A percentile compares a stretch with the other conserved stretches of the same genome.
phyloP scores from a whole-genome alignment of 495 filamentous ascomycete species.

The Penicillium subrubescens region DNA sequence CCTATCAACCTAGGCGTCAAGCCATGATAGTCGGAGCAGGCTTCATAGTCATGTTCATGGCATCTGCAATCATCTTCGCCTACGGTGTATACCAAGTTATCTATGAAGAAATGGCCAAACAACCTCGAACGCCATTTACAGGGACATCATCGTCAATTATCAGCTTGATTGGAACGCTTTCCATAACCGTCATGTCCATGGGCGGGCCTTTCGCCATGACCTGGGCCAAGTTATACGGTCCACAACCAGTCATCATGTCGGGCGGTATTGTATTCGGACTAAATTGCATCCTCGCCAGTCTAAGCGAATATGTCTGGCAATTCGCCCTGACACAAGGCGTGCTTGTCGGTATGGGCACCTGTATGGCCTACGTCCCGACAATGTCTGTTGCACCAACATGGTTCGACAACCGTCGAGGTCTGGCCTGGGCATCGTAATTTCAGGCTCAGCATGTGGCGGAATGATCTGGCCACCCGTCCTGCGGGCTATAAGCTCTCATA shows the following conservation, averaged over 20 bases:
- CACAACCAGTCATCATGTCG: constrained; percentile 34
- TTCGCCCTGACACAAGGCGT: constrained; percentile 63
- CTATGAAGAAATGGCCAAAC: constrained; percentile 42
- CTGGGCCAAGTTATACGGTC: constrained; percentile 45
- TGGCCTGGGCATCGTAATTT: constrained; percentile 57
- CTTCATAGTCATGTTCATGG: constrained; percentile 44
- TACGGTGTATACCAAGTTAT: constrained; percentile 50
- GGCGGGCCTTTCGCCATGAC: constrained; percentile 41
- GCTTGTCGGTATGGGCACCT: constrained; percentile 50
- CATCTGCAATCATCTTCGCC: constrained; percentile 46
- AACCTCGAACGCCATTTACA: constrained; percentile 36
- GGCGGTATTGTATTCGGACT: constrained; percentile 42
- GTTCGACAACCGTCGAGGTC: constrained; percentile 56
- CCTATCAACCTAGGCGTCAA: constrained; percentile 12
- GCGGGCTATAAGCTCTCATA: constrained; percentile 46
- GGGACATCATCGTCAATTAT: constrained; percentile 42
- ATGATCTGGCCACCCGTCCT: constrained; percentile 50
- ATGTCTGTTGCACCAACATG: constrained; percentile 56
- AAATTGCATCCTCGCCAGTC: constrained; percentile 53
- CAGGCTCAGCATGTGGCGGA: constrained; percentile 59
- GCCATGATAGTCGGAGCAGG: constrained; percentile 34
- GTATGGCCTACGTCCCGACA: constrained; percentile 54
- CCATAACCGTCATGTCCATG: constrained; percentile 49
- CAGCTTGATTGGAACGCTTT: constrained; percentile 47
- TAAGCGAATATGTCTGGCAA: constrained; percentile 60